Base-by-base conservation (phyloP, 345 rosid species). In the Salix koriyanagi region DNA sequence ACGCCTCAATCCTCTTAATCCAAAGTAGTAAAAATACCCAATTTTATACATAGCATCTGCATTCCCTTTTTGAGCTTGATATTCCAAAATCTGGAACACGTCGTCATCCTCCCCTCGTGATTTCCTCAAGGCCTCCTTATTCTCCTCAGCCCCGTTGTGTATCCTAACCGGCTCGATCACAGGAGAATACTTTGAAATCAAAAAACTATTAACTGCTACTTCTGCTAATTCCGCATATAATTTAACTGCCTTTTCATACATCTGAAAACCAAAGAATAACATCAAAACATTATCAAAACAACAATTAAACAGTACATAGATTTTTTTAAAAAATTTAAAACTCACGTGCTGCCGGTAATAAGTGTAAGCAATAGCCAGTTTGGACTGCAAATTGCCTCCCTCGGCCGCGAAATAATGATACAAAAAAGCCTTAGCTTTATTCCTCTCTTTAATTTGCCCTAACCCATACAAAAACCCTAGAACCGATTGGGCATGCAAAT, bases 11-110 rank as follows among this genome's bases (percentile, higher is more conserved):
- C 97, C 99, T 87, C 99, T 91, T 88, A 96, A 84, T 16, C 99
- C 98, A 76, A 96, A 96, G 83, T 94, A 94, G 80, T 96, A 90
- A 82, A 96, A 94, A 56, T 90, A 75, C 25, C 99, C 99, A 61
- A 94, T 87, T 77, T 84, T 96, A 85, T 92, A 90, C 99, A 96
- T 94, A 0, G 98, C 98, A 3, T 28, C 85, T 46, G 94, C 89
- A 89, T 92, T 94, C 61, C 98, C 99, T 84, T 94, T 96, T 82
- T 91, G 97, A 26, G 99, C 99, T 83, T 94, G 97, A 82, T 92
- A 94, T 78, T 94, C 98, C 85, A 92, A 83, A 73, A 94, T 92
- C 90, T 96, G 99, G 69, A 94, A 96, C 82, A 91, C 99, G 77
- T 96, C 98, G 75, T 96, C 98, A 21, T 96, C 96, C 82, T 96